These are phyloP conservation scores for Crithidia thermophila DNA, from an alignment of 208 protist genomes.

Conservation along the genomic window DNA sequence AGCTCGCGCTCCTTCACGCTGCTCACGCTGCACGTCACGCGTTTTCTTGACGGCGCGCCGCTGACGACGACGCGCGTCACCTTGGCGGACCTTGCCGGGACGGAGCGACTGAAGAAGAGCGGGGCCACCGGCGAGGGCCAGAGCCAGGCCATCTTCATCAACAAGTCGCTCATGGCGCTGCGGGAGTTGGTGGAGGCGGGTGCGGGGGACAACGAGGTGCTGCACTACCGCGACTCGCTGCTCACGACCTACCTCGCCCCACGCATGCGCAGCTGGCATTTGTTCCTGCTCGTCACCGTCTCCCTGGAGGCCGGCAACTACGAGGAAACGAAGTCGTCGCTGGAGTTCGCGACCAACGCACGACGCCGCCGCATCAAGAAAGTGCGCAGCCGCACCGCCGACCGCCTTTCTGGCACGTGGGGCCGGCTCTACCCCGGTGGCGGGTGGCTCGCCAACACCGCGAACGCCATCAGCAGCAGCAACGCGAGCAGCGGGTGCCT, in stretches of 20 bases:
- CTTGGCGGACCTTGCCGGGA: slow-evolving; percentile 95
- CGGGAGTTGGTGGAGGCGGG: slow-evolving; percentile 66
- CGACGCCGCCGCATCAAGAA: slow-evolving; percentile 58
- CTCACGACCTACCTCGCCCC: slow-evolving; percentile 71
- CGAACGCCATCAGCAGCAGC: background rate
- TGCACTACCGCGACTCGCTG: slow-evolving; percentile 57
- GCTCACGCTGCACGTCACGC: slow-evolving; percentile 70
- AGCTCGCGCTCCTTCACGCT: slow-evolving; percentile 72
- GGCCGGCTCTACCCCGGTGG: background rate
- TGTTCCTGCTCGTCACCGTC: slow-evolving; percentile 73
- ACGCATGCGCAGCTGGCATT: slow-evolving; percentile 59
- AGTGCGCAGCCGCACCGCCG: slow-evolving; percentile 25
- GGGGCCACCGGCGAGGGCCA: slow-evolving; percentile 72
- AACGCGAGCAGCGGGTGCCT: background rate
- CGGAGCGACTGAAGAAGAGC: slow-evolving; percentile 87
- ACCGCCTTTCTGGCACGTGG: slow-evolving; percentile 16
- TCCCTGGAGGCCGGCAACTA: slow-evolving; percentile 63
- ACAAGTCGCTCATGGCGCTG: slow-evolving; percentile 89
- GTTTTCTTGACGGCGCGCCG: slow-evolving; percentile 55
- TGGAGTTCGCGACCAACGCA: slow-evolving; percentile 70
- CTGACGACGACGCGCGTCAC: slow-evolving; percentile 56
- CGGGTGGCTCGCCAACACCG: background rate
- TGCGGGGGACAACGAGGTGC: slow-evolving; percentile 37
- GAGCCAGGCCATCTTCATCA: slow-evolving; percentile 92
- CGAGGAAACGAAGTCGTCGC: slow-evolving; percentile 67